Conservation (phyloP, 2,329 filamentous ascomycete species). For the Apiospora arundinis region DNA sequence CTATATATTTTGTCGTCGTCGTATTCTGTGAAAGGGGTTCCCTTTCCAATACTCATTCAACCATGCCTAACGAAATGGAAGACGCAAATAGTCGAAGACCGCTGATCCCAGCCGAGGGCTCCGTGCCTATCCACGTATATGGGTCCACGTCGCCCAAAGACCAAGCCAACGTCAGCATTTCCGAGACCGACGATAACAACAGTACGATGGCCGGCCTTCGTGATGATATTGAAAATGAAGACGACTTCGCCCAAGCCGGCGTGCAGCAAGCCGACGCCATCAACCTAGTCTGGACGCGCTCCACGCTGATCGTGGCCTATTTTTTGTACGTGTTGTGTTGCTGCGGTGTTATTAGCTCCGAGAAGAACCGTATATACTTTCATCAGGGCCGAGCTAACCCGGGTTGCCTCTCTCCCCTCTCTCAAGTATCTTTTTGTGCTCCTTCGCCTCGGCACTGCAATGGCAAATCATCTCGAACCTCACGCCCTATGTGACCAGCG, state of each 20-base stretch:
- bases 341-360: neutral
- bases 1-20: neutral
- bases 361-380: neutral
- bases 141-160: slow-evolving; percentile 13
- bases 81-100: slow-evolving; percentile 17
- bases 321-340: slow-evolving; percentile 37
- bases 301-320: slow-evolving; percentile 46
- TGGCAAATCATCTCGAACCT: slow-evolving; percentile 49
- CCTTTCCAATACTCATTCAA: neutral
- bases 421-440: slow-evolving; percentile 49
- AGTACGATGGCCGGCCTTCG: slow-evolving; percentile 21
- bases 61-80: slow-evolving; percentile 17
- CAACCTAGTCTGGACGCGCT: slow-evolving; percentile 47
- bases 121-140: slow-evolving; percentile 3
- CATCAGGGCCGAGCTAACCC: neutral
- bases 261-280: slow-evolving; percentile 48
- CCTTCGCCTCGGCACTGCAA: slow-evolving; percentile 53
- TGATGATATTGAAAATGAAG: slow-evolving; percentile 24
- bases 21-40: slow-evolving; percentile 24
- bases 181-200: slow-evolving; percentile 19
- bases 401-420: neutral
- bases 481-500: slow-evolving; percentile 50
- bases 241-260: slow-evolving; percentile 36
- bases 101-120: neutral
- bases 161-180: slow-evolving; percentile 14